phyloP scores from a whole-genome alignment of 768 basidiomycete species.

The Lentinula boryana region DNA sequence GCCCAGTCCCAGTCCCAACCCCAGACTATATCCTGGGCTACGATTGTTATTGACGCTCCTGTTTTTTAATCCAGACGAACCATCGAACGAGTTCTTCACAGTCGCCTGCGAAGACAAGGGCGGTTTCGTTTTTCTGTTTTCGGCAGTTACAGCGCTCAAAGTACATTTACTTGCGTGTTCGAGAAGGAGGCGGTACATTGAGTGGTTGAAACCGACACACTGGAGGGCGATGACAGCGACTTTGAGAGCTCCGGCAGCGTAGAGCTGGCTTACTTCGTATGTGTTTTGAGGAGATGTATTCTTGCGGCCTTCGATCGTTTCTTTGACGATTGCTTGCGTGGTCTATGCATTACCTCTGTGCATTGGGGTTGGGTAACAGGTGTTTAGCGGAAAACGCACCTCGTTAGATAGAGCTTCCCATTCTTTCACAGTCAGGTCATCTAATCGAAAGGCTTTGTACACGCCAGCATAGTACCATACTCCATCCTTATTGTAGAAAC shows the following conservation, averaged over 20 bases:
- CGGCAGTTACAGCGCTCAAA: neutral
- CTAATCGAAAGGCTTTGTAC: conserved; percentile 62
- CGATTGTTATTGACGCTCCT: conserved; percentile 4
- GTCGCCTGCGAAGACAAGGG: neutral
- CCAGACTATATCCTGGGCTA: neutral
- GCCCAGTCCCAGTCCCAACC: conserved; percentile 6
- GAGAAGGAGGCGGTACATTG: conserved; percentile 57
- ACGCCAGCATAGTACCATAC: conserved; percentile 84
- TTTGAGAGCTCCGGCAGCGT: conserved; percentile 64
- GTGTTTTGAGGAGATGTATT: conserved; percentile 73
- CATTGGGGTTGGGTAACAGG: neutral
- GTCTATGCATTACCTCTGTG: conserved; percentile 35
- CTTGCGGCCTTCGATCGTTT: conserved; percentile 65
- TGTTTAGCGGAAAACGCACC: conserved; percentile 28
- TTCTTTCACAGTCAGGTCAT: conserved; percentile 59
- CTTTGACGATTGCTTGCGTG: conserved; percentile 59
- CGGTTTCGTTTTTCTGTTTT: conserved; percentile 19
- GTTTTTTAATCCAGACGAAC: neutral
- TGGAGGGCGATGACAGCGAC: conserved; percentile 70
- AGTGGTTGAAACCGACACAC: conserved; percentile 71
- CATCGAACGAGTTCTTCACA: conserved; percentile 7
- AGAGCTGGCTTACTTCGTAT: conserved; percentile 71
- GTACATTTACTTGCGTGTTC: conserved; percentile 54
- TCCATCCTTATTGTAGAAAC: conserved; percentile 76
- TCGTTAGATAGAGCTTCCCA: conserved; percentile 64